phyloP scores from a whole-genome alignment of 2,329 filamentous ascomycete genomes.

The Fusarium penzigii region DNA sequence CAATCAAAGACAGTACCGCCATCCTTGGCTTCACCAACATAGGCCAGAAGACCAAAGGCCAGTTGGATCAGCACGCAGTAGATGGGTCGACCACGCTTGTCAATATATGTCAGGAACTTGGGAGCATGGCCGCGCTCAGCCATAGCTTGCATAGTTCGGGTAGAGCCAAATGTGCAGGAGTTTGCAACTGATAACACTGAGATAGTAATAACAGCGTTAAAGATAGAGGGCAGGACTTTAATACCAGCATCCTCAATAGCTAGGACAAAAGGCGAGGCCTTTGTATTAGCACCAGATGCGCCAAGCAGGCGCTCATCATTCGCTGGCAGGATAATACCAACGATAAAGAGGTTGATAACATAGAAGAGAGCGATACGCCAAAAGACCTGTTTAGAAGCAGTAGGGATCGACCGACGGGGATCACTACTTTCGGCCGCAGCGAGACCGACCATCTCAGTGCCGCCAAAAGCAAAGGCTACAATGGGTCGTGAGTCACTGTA shows the following conservation, averaged over 20 bases:
- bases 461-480: constrained; percentile 65
- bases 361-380: constrained; percentile 95
- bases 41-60: constrained; percentile 71
- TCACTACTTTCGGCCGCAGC: constrained; percentile 77
- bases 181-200: constrained; percentile 91
- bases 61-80: constrained; percentile 70
- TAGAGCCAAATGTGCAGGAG: constrained; percentile 88
- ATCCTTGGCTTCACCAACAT: constrained; percentile 68
- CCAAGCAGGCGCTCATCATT: constrained; percentile 63
- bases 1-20: constrained; percentile 69
- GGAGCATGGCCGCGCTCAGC: constrained; percentile 87
- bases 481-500: no score
- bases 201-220: constrained; percentile 92
- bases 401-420: constrained; percentile 77
- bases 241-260: constrained; percentile 86
- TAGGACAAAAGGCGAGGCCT: constrained; percentile 89
- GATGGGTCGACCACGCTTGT: constrained; percentile 77
- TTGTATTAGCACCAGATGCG: constrained; percentile 60
- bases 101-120: constrained; percentile 75
- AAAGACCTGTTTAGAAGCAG: constrained; percentile 89
- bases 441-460: constrained; percentile 75
- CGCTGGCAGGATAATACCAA: constrained; percentile 81
- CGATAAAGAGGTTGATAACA: constrained; percentile 75
- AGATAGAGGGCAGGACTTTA: constrained; percentile 76
- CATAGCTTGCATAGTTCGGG: constrained; percentile 84